These are phyloP conservation scores for Mycotypha africana DNA, from an alignment of 371 early-diverging fungal species.

Conservation along the genomic window DNA sequence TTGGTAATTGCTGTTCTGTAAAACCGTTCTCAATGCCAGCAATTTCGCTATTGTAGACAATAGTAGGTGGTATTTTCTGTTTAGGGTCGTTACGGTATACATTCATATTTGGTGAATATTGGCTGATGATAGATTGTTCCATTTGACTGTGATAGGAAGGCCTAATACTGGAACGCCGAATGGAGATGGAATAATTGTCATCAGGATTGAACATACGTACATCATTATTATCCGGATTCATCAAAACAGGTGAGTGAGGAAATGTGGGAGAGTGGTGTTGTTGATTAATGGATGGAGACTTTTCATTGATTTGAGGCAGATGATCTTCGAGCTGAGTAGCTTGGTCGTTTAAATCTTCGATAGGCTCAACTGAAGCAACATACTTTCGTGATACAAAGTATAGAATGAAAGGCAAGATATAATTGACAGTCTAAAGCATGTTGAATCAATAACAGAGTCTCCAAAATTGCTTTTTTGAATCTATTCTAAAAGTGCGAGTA, in stretches of 20 bases:
- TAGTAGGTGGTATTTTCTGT: no score
- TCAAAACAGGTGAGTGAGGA: slow-evolving; percentile 3
- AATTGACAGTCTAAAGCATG: slow-evolving; percentile 66
- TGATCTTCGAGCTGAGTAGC: no score
- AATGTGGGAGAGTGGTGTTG: not conserved
- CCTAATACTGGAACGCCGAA: slow-evolving; percentile 24
- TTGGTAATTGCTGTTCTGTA: no score
- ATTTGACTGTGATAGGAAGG: slow-evolving; percentile 15
- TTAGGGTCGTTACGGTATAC: no score
- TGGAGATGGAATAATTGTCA: slow-evolving; percentile 32
- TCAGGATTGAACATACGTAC: slow-evolving; percentile 35
- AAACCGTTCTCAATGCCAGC: no score
- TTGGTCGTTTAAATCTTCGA: no score
- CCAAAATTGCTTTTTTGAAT: no score
- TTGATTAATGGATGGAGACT: not conserved
- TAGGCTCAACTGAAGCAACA: slow-evolving; percentile 24
- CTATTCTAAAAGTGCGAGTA: no score
- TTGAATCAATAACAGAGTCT: no score
- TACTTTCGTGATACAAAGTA: slow-evolving; percentile 60
- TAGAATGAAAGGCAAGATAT: slow-evolving; percentile 68
- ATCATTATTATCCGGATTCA: slow-evolving; percentile 16
- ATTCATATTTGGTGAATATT: no score
- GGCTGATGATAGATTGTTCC: slow-evolving; percentile 6
- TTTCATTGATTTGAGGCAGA: not conserved
- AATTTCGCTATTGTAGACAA: slow-evolving; percentile 10